Conservation (phyloP, 2,329 filamentous ascomycete species). For the Cladosporium velox region DNA sequence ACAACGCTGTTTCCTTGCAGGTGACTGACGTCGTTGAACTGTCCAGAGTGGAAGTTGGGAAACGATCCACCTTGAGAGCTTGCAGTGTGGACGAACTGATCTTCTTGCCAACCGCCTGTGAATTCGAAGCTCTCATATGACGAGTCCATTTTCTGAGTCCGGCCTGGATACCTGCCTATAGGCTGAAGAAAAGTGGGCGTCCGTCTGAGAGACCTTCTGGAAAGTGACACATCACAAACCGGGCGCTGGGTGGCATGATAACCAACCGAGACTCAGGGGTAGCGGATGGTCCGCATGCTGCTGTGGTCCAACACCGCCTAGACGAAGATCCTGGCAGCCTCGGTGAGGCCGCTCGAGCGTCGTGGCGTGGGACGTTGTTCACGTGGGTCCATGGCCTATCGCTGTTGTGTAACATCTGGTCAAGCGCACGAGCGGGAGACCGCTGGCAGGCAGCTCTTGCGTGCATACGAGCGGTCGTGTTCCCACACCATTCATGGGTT, state of each 20-base stretch:
- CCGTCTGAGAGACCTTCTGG: not conserved
- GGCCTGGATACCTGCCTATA: not conserved
- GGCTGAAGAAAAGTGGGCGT: not conserved
- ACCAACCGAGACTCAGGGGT: constrained; percentile 11
- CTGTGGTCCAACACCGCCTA: constrained; percentile 4
- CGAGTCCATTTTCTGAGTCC: constrained; percentile 15
- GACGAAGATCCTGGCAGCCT: not conserved
- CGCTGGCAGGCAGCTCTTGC: constrained; percentile 18
- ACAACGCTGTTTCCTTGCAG: not conserved
- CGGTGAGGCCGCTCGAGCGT: constrained; percentile 10
- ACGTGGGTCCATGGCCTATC: constrained; percentile 12
- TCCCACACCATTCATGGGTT: constrained; percentile 16
- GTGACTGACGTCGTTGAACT: not conserved
- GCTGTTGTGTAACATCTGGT: constrained; percentile 13
- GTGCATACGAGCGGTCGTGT: constrained; percentile 19
- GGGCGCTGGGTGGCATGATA: constrained; percentile 20
- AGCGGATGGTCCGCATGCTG: constrained; percentile 6
- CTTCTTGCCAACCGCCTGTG: constrained; percentile 13
- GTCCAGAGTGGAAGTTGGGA: constrained; percentile 13
- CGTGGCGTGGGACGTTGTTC: constrained; percentile 12
- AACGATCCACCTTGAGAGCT: constrained; percentile 3
- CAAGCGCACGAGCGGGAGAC: constrained; percentile 15
- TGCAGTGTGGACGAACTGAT: not conserved
- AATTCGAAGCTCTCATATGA: constrained; percentile 19
- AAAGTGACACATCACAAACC: constrained; percentile 21